phyloP scores from a whole-genome alignment of 805 yeast genomes.

The Nakazawaea laoshanensis region DNA sequence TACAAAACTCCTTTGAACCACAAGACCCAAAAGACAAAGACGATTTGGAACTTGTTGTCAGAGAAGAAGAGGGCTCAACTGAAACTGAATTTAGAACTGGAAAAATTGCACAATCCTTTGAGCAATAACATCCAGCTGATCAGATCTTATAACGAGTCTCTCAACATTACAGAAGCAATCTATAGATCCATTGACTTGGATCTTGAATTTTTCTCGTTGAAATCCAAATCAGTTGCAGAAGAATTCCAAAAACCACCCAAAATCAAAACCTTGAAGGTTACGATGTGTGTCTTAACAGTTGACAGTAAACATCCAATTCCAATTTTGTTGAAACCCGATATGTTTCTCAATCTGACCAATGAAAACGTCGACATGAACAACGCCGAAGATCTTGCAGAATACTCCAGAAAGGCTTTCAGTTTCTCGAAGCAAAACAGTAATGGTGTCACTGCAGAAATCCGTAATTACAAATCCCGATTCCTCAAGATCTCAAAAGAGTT shows the following conservation, averaged over 20 bases:
- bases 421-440: conserved; percentile 8
- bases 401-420: conserved; percentile 7
- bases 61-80: conserved; percentile 7
- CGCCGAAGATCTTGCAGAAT: conserved; percentile 1
- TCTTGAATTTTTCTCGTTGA: conserved; percentile 7
- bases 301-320: conserved; percentile 9
- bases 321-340: conserved; percentile 5
- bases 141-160: conserved; percentile 4
- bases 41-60: conserved; percentile 7
- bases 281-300: conserved; percentile 4
- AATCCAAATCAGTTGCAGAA: not conserved
- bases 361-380: conserved; percentile 9
- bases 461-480: conserved; percentile 7
- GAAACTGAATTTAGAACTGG: conserved; percentile 2
- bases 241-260: conserved; percentile 9
- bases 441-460: conserved; percentile 7
- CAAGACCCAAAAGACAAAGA: conserved; percentile 4
- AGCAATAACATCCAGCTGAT: conserved; percentile 1
- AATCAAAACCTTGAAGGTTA: conserved; percentile 2
- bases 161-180: not conserved
- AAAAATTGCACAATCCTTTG: conserved; percentile 1
- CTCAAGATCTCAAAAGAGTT: conserved; percentile 5
- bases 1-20: conserved; percentile 7
- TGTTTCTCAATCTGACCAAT: conserved; percentile 10
- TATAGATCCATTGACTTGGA: conserved; percentile 5